Conservation (phyloP, 805 yeast genomes). For the Lipomyces japonicus region DNA sequence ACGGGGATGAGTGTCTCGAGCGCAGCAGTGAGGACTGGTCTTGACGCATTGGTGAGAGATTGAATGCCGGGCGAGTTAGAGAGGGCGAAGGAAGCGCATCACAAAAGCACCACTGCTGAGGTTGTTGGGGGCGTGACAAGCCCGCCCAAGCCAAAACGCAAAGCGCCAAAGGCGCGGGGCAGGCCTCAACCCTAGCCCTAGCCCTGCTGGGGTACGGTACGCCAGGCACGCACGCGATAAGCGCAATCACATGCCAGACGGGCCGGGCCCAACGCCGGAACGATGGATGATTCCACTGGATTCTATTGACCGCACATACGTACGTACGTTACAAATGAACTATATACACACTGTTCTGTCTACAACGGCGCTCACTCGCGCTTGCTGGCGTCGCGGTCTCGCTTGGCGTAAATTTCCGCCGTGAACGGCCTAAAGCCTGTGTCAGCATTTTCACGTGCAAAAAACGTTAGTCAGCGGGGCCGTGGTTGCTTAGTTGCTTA, state of each 20-base stretch:
- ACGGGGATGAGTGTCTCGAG: constrained; percentile 22
- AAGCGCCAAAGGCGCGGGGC: not conserved
- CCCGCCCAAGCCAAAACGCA: not conserved
- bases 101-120: not conserved
- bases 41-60: constrained; percentile 8
- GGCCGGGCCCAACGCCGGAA: too few relatives aligned
- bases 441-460: not conserved
- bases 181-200: not conserved
- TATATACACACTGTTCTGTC: not conserved
- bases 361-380: constrained; percentile 4
- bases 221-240: too few relatives aligned
- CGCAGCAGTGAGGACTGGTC: constrained; percentile 20
- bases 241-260: too few relatives aligned
- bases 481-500: constrained; percentile 23
- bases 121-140: not conserved
- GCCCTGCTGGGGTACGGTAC: too few relatives aligned
- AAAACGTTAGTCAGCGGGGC: not conserved
- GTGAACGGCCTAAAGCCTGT: constrained; percentile 86
- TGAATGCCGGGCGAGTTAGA: not conserved
- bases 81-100: not conserved
- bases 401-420: constrained; percentile 77
- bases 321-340: not conserved
- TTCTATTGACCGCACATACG: not conserved
- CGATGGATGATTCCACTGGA: too few relatives aligned
- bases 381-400: constrained; percentile 46